These are phyloP conservation scores for Tephrocybe rancida DNA, from an alignment of 768 basidiomycete species.

Conservation along the genomic window DNA sequence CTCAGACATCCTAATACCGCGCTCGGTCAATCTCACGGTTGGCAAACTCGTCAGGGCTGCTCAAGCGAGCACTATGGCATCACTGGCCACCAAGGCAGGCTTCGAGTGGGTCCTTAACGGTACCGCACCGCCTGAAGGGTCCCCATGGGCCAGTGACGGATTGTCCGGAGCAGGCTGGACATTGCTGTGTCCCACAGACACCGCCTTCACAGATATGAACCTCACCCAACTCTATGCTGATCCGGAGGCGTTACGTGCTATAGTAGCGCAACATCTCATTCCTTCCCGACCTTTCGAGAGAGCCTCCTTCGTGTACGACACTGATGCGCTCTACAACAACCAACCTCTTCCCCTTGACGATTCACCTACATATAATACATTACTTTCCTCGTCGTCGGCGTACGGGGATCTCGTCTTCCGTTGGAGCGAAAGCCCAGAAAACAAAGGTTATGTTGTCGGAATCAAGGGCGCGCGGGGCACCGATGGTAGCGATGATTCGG, in stretches of 20 bases:
- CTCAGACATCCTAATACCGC: conserved; percentile 83
- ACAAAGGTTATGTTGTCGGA: conserved; percentile 63
- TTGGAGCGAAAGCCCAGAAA: conserved; percentile 38
- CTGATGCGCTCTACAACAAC: conserved; percentile 58
- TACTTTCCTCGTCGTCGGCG: conserved; percentile 63
- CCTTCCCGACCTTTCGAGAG: conserved; percentile 37
- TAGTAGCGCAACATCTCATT: conserved; percentile 81
- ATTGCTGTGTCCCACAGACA: conserved; percentile 87
- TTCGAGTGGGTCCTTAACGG: conserved; percentile 93
- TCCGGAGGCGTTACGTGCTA: conserved; percentile 47
- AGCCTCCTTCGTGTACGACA: conserved; percentile 25
- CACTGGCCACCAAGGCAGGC: conserved; percentile 80
- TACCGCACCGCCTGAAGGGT: conserved; percentile 71
- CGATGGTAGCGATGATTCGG: conserved; percentile 63
- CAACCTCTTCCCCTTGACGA: conserved; percentile 74
- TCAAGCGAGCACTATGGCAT: conserved; percentile 87
- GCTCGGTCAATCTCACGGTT: conserved; percentile 81
- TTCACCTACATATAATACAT: conserved; percentile 72
- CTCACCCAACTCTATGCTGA: conserved; percentile 72
- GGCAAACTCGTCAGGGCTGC: conserved; percentile 92
- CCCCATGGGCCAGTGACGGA: conserved; percentile 59
- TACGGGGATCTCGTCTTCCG: conserved; percentile 90
- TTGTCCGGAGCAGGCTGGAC: conserved; percentile 74
- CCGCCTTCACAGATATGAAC: conserved; percentile 88
- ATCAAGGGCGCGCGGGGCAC: conserved; percentile 76